Evolutionary conservation across 225 moss, liverwort and hornwort genomes (phyloP), one percentile per base, ranked within the genome.

Genomic region (Straminergon stramineum): DNA sequence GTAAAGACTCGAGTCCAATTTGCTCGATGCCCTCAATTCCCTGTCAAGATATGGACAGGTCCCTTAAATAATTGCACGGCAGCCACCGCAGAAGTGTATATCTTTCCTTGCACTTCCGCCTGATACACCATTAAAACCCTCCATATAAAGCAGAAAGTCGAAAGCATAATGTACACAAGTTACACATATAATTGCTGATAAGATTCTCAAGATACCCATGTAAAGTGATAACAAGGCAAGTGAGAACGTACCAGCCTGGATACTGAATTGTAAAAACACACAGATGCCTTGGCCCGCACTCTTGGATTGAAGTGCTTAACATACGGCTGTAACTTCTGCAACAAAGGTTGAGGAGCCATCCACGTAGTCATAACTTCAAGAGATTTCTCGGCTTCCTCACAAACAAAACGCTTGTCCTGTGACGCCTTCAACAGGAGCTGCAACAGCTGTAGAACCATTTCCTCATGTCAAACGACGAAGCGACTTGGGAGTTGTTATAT

Each of bases 331-430:
- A 99, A 93, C 91, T 99, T 99, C 91, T 92, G 95, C 77, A 99
- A 84, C 23, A 94, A 84, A 34, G 95, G 95, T 64, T 93, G 91
- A 32, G 97, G 97, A 86, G 95, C 93, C 80, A 97, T 92, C 91
- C 92, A 96, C 62, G 88, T 87, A 26, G 97, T 97, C 99, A 99
- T 95, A 21, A 93, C 94, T 81, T 93, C 89, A 34, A 99, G 95
- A 84, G 99, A 67, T 88, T 92, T 95, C 91, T 96, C 99, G 61
- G 99, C 99, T 92, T 99, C 99, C 89, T 99, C 99, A 89, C 99
- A 99, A 24, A 99, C 99, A 69, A 99, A 99, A 87, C 97, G 95
- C 86, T 99, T 99, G 93, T 99, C 99, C 92, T 97, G 97, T 39
- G 99, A 97, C 12, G 99, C 99, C 90, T 97, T 99, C 69, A 99